Evolutionary conservation across 2,329 filamentous ascomycete species (phyloP), one percentile per base, ranked within the genome.

Genomic region (Ophiostoma triangulosporum): DNA sequence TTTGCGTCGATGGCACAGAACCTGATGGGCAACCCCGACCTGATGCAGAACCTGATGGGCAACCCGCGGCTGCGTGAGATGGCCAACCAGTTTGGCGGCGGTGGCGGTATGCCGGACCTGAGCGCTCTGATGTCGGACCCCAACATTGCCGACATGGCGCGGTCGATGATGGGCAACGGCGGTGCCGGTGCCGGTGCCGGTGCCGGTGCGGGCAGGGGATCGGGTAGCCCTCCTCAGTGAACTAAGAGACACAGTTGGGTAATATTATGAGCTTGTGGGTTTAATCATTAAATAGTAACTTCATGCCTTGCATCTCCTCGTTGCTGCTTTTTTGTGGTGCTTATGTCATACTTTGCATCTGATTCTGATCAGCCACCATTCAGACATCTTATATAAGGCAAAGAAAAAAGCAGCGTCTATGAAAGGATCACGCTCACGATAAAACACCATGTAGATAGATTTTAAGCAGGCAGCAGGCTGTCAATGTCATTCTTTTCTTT

Each of bases 1-100:
- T 95, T 98, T 72, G 81, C 89, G 50, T 86, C 79, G 71, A 96
- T 97, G 89, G 93, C 93, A 4, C 88, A 96, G 74, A 95, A 88
- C 69, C 70, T 98, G 53, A 97, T 97, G 93, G 88, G 82, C 71
- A 96, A 98, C 72, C 93, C 93, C 0, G 87, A 95, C 9, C 81
- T 90, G 74, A 85, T 97, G 81, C 78, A 75, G 66, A 93, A 89
- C 67, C 70, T 98, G 55, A 95, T 98, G 90, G 88, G 75, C 75
- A 97, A 98, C 74, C 93, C 93, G 3, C 80, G 83, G 57, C 72
- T 97, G 57, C 78, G 87, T 54, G 81, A 94, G 65, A 91, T 96
- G 88, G 89, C 88, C 46, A 82, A 85, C 64, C 80, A 78, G 62
- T 89, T 95, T 65, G 80, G 78, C 57, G 73, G 74, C 52, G 85